Base-by-base conservation (phyloP, 129 eudicot species). In the Saussurea involucrata region DNA sequence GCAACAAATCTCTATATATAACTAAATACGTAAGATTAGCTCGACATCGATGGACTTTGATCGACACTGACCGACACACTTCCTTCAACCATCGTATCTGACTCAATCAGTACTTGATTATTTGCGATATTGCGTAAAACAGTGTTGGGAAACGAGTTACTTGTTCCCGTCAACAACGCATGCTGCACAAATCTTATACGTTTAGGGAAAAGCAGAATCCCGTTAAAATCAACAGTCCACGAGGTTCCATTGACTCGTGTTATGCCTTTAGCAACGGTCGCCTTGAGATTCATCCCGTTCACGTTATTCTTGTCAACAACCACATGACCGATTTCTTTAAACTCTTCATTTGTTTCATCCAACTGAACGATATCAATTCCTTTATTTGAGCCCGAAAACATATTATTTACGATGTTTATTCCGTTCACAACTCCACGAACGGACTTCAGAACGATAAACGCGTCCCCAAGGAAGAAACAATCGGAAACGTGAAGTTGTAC, bases 401-500 rank as follows among this genome's bases (percentile, higher is more conserved):
- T 91, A 64, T 91, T 91, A 53, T 90, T 89, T 0, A 93, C 92
- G 6, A 93, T 86, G 63, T 85, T 90, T 20, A 87, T 84, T 3
- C 95, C 98, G 5, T 78, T 83, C 2, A 78, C 82, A 3, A 83
- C 84, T 17, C 98, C 98, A 18, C 83, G 84, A 0, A 93, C 37
- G 8, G 98, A 93, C 74, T 85, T 93, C 17, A 93, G 61, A 17
- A 79, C 24, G 44, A 93, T 65, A 53, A 27, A 85, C 2, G 95
- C 90, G 27, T 90, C 98, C 20, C 98, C 98, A 0, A 93, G 86
- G 72, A 93, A 93, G 68, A 93, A 93, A 73, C 87, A 80, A 49
- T 73, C 81, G 6, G 98, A 71, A 18, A 93, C 83, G 31, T 77
- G 83, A 66, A 90, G 86, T 63, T 93, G 98, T 3, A 93, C 92